Conservation (phyloP, 805 yeast genomes). For the Lipomyces sp. region DNA sequence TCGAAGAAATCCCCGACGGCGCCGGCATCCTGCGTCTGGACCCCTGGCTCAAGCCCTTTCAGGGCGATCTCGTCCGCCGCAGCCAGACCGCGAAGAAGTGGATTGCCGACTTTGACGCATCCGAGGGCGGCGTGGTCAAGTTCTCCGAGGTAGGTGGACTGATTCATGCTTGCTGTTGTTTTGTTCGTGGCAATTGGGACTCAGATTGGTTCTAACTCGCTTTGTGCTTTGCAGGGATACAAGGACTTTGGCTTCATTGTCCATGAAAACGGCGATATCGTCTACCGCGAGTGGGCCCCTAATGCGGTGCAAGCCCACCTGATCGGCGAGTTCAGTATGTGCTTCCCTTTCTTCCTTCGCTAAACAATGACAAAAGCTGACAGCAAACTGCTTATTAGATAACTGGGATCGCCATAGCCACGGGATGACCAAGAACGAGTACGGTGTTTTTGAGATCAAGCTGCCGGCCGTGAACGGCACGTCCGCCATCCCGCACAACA, state of each 20-base stretch:
- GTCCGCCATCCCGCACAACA: conserved; percentile 75
- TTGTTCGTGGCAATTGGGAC: neutral
- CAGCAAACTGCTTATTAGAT: conserved; percentile 37
- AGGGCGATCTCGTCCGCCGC: conserved; percentile 64
- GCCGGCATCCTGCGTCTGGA: conserved; percentile 59
- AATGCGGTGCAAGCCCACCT: conserved; percentile 70
- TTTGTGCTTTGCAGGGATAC: conserved; percentile 61
- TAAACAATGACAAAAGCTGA: neutral
- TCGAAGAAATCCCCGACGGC: too few species aligned
- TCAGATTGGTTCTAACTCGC: too few species aligned
- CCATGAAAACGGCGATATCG: conserved; percentile 49
- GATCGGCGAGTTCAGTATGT: conserved; percentile 78
- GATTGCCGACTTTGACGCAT: conserved; percentile 50
- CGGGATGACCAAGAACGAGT: conserved; percentile 57
- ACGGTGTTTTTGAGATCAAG: conserved; percentile 64
- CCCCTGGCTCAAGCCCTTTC: conserved; percentile 82
- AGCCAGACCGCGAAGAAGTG: conserved; percentile 63
- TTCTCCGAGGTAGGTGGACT: conserved; percentile 51
- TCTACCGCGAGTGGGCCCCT: conserved; percentile 85
- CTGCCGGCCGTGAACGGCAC: conserved; percentile 56
- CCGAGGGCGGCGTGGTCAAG: conserved; percentile 62
- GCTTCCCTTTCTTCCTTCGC: neutral
- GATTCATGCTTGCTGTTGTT: neutral
- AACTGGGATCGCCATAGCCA: conserved; percentile 64
- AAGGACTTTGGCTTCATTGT: conserved; percentile 74